Base-by-base conservation (phyloP, 768 basidiomycete genomes). In the Tephrocybe rancida region DNA sequence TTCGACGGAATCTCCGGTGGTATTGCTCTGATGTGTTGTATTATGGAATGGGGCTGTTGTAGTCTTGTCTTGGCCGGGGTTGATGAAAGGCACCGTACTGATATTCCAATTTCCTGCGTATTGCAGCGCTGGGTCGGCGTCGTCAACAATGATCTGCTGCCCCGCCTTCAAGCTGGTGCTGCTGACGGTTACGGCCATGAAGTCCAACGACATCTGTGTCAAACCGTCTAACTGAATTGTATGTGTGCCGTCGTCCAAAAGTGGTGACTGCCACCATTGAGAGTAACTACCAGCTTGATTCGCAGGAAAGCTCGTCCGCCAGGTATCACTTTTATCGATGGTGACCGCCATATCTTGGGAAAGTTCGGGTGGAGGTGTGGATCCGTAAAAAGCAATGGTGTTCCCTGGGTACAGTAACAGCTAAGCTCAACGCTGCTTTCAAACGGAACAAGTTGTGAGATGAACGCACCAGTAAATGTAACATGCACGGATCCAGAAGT, bases 221-320 rank as follows among this genome's bases (percentile, higher is more conserved):
- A 52, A 22, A 18, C 44, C 27, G 6, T 30, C 37, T 10, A 52
- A 13, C 0, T 9, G 21, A 21, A 52, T 46, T 13, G 27, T 45
- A 14, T 52, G 51, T 8, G 26, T 25, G 2, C 44, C 44, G 10
- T 46, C 44, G 16, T 29, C 27, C 35, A 52, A 25, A 11, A 13
- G 25, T 13, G 44, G 44, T 2, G 51, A 52, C 37, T 52, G 51
- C 44, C 44, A 52, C 51, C 37, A 52, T 32, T 52, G 51, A 46
- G 34, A 46, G 25, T 52, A 52, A 14, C 6, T 46, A n/a, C 44
- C 37, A 46, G 35, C 44, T 24, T 5, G 14, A 4, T 22, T 24
- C 1, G 16, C 13, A 8, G 26, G 9, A 14, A 46, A 46, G 0
- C 10, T 16, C 19, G 44, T 32, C 16, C 29, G 1, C 21, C 9